Evolutionary conservation across 2,329 filamentous ascomycete genomes (phyloP).

Genomic region (Fusarium pininemorale): DNA sequence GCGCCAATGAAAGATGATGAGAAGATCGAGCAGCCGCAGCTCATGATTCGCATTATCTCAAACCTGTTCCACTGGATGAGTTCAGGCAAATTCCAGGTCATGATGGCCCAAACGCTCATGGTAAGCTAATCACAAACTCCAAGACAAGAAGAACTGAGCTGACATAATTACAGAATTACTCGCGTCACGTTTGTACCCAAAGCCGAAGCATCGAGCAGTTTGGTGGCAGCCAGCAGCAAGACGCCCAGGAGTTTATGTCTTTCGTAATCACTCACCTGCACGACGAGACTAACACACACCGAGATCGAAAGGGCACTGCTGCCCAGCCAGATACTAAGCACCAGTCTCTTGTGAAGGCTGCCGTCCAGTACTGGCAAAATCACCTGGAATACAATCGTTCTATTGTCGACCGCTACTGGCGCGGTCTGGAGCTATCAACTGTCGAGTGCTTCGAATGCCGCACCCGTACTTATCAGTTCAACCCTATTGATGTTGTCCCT

Average conservation of each 20-base stretch:
- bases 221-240: slow-evolving; percentile 82
- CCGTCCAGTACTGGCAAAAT: slow-evolving; percentile 76
- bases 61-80: slow-evolving; percentile 68
- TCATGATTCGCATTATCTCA: slow-evolving; percentile 68
- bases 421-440: slow-evolving; percentile 76
- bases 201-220: slow-evolving; percentile 57
- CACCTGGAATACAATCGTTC: slow-evolving; percentile 76
- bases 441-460: slow-evolving; percentile 72
- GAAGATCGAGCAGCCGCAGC: slow-evolving; percentile 61
- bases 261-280: slow-evolving; percentile 85
- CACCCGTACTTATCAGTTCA: slow-evolving; percentile 57
- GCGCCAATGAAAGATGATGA: slow-evolving; percentile 71
- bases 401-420: slow-evolving; percentile 83
- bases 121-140: slow-evolving; percentile 52
- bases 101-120: slow-evolving; percentile 66
- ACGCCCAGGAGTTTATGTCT: slow-evolving; percentile 88
- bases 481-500: slow-evolving; percentile 64
- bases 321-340: slow-evolving; percentile 47
- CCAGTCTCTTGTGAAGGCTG: slow-evolving; percentile 61
- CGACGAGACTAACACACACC: slow-evolving; percentile 79
- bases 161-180: slow-evolving; percentile 62
- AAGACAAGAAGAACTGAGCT: slow-evolving; percentile 30
- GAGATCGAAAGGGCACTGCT: slow-evolving; percentile 52
- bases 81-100: slow-evolving; percentile 57
- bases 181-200: slow-evolving; percentile 49